phyloP scores from a whole-genome alignment of 495 filamentous ascomycete species.

The Jackrogersella minutella region DNA sequence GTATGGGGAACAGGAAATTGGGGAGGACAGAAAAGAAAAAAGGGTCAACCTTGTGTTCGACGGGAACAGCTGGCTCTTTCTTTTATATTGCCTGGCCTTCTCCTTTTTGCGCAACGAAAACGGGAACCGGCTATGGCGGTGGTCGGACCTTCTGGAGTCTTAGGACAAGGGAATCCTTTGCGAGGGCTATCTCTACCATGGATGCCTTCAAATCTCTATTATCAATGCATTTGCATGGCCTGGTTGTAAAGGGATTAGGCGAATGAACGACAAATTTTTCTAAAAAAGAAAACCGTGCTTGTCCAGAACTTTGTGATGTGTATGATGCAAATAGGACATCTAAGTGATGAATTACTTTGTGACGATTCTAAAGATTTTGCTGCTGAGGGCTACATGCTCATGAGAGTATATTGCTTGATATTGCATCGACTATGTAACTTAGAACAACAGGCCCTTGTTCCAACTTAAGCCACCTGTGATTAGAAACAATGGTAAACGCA shows the following conservation, averaged over 20 bases:
- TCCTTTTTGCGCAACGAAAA: constrained; percentile 35
- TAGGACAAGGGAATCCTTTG: constrained; percentile 40
- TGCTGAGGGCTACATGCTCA: no score
- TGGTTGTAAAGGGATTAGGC: constrained; percentile 50
- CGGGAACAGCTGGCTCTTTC: constrained; percentile 24
- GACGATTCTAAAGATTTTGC: background rate
- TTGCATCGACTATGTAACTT: no score
- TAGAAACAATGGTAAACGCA: no score
- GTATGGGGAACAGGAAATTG: constrained; percentile 12
- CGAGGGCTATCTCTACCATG: constrained; percentile 36
- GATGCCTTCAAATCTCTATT: constrained; percentile 38
- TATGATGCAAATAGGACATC: background rate
- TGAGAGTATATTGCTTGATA: no score
- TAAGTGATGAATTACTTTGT: background rate
- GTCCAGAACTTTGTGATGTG: background rate
- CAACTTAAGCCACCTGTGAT: no score
- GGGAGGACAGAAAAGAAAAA: constrained; percentile 17
- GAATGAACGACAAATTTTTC: constrained; percentile 47
- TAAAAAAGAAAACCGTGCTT: constrained; percentile 17
- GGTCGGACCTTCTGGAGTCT: constrained; percentile 45
- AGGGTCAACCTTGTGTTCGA: no score
- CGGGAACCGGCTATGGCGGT: constrained; percentile 40
- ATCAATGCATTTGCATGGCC: constrained; percentile 50
- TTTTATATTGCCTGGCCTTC: constrained; percentile 27
- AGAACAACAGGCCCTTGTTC: no score